Evolutionary conservation across 148 eudicot species (phyloP).

Genomic region (Hydrangea macrophylla): DNA sequence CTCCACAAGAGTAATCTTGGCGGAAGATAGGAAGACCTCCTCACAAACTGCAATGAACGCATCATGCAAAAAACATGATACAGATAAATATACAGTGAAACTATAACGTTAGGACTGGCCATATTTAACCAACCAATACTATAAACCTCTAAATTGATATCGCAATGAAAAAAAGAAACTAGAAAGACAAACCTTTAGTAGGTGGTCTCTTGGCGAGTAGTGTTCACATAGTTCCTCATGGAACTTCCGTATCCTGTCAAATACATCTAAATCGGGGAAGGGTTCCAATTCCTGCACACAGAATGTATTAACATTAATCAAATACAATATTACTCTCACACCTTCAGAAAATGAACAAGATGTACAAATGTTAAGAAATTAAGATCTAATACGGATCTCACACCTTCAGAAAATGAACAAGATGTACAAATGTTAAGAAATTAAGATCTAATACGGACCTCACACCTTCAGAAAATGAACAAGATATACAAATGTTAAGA

Average conservation of each 20-base stretch:
- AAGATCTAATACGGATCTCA: not conserved
- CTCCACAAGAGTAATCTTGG: conserved; percentile 76
- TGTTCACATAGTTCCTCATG: conserved; percentile 60
- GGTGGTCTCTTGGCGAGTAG: conserved; percentile 73
- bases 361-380: not conserved
- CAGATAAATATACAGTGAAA: conserved; percentile 10
- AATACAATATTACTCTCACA: not conserved
- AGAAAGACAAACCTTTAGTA: conserved; percentile 59
- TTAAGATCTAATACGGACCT: no score
- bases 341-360: no score
- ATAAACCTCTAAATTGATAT: not conserved
- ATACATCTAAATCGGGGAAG: conserved; percentile 61
- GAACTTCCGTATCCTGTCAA: conserved; percentile 61
- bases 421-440: no score
- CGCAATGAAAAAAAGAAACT: no score
- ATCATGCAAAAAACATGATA: conserved; percentile 4
- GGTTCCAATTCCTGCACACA: conserved; percentile 79
- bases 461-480: no score
- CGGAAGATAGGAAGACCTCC: conserved; percentile 73
- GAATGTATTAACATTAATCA: conserved; percentile 1
- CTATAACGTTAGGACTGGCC: not conserved
- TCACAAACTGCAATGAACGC: conserved; percentile 61
- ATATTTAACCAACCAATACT: not conserved
- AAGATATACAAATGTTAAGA: no score
- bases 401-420: no score